Evolutionary conservation across 1,284 basidiomycete genomes (phyloP).

Genomic region (Uromyces viciae-fabae): DNA sequence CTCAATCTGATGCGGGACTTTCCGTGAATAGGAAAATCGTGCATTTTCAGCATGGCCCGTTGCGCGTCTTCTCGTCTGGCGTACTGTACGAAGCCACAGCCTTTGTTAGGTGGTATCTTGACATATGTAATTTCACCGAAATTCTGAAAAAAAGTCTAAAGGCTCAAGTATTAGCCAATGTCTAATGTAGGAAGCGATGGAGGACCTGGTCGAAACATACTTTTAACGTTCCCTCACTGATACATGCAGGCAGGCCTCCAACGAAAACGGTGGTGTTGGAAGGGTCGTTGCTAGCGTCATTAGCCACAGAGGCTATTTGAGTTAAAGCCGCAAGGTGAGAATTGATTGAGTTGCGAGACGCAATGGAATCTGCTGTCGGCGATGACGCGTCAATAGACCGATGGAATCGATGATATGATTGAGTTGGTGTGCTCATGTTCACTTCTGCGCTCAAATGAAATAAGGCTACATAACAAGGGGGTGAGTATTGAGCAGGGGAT

Average conservation of each 20-base stretch:
- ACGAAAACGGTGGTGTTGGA: slow-evolving; percentile 91
- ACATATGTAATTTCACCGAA: slow-evolving; percentile 92
- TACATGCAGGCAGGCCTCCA: slow-evolving; percentile 76
- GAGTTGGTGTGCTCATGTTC: slow-evolving; percentile 1
- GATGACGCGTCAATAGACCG: not conserved
- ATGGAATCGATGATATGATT: not conserved
- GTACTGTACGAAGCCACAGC: slow-evolving; percentile 93
- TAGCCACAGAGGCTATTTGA: slow-evolving; percentile 57
- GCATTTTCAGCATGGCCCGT: slow-evolving; percentile 88
- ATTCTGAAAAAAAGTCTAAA: slow-evolving; percentile 69
- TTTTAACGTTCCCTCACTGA: slow-evolving; percentile 78
- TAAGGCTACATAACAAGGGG: not conserved
- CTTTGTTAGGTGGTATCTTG: slow-evolving; percentile 90
- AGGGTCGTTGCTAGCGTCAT: slow-evolving; percentile 63
- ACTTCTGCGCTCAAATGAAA: not conserved
- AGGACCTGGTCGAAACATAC: slow-evolving; percentile 51
- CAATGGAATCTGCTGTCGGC: not conserved
- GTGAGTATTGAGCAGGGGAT: too few species aligned
- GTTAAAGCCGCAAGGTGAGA: slow-evolving; percentile 70
- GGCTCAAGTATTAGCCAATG: too few species aligned
- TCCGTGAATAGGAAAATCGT: slow-evolving; percentile 86
- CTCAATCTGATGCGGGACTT: slow-evolving; percentile 77
- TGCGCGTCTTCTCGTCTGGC: slow-evolving; percentile 86
- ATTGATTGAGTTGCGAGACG: slow-evolving; percentile 58
- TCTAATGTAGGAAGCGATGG: too few species aligned